These are phyloP conservation scores for Cupressus sempervirens DNA, from an alignment of 75 land plant species.

Conservation along the genomic window DNA sequence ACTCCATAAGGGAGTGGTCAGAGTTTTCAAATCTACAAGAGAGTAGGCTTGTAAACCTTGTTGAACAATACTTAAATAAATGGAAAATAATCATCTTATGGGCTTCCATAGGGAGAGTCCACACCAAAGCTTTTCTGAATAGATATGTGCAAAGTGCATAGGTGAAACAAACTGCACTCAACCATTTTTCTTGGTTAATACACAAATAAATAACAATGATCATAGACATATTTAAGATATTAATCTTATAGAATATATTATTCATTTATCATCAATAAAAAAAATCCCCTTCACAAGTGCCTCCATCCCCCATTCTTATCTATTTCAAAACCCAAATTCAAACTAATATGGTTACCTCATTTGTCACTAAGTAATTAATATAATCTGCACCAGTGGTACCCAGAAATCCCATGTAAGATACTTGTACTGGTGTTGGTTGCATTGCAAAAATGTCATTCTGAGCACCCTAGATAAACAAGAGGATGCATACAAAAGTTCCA, in stretches of 20 bases:
- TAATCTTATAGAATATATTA: not conserved
- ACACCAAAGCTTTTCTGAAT: constrained; percentile 93
- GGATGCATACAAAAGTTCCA: not conserved
- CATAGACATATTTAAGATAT: not conserved
- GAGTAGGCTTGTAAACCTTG: no score
- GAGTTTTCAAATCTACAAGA: no score
- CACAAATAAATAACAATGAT: not conserved
- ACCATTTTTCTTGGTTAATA: not conserved
- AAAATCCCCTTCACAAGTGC: not conserved
- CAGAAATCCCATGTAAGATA: constrained; percentile 99
- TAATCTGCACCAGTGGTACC: constrained; percentile 95
- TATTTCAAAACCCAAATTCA: not conserved
- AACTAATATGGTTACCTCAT: constrained; percentile 62
- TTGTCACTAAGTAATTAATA: constrained; percentile 94
- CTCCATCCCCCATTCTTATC: not conserved
- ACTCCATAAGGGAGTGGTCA: no score
- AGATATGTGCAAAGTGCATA: constrained; percentile 62
- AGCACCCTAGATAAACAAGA: constrained; percentile 64
- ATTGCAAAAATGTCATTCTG: constrained; percentile 98
- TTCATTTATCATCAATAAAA: not conserved
- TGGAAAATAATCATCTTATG: no score
- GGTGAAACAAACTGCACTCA: constrained; percentile 92
- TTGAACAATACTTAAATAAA: no score
- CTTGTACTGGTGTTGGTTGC: constrained; percentile 98
- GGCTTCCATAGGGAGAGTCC: no score